These are phyloP conservation scores for Harringtonia aguacate DNA, from an alignment of 2,329 filamentous ascomycete genomes.

Conservation along the genomic window DNA sequence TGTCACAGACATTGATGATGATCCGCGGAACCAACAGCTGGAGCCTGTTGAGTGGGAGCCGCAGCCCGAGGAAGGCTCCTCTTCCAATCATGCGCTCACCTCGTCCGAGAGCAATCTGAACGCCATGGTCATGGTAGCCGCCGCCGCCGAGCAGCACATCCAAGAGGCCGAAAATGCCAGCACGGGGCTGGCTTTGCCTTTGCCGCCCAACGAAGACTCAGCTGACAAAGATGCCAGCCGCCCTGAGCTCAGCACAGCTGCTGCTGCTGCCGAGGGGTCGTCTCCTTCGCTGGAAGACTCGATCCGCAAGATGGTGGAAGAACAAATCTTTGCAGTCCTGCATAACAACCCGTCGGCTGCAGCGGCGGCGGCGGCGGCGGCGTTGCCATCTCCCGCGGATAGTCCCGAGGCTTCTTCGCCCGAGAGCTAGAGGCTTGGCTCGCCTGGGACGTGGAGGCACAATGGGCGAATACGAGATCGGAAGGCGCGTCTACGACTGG, in stretches of 20 bases:
- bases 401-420: too few species aligned
- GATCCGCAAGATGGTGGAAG: conserved; percentile 4
- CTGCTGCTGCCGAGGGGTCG: too few species aligned
- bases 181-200: too few species aligned
- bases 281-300: neutral
- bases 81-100: too few species aligned
- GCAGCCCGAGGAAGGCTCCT: neutral
- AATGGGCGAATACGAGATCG: too few species aligned
- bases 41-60: neutral
- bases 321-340: conserved; percentile 3
- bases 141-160: conserved; percentile 3
- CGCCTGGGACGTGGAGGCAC: too few species aligned
- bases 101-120: neutral
- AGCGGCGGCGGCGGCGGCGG: neutral
- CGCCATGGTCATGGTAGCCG: conserved; percentile 1
- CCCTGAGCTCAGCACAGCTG: too few species aligned
- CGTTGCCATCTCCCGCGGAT: neutral
- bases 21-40: conserved; percentile 1
- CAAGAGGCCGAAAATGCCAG: neutral
- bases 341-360: neutral
- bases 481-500: too few species aligned
- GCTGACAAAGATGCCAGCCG: too few species aligned
- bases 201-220: too few species aligned
- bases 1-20: conserved; percentile 4
- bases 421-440: too few species aligned